Evolutionary conservation across 306 rosid genomes (phyloP).

Genomic region (Rosa rugosa): DNA sequence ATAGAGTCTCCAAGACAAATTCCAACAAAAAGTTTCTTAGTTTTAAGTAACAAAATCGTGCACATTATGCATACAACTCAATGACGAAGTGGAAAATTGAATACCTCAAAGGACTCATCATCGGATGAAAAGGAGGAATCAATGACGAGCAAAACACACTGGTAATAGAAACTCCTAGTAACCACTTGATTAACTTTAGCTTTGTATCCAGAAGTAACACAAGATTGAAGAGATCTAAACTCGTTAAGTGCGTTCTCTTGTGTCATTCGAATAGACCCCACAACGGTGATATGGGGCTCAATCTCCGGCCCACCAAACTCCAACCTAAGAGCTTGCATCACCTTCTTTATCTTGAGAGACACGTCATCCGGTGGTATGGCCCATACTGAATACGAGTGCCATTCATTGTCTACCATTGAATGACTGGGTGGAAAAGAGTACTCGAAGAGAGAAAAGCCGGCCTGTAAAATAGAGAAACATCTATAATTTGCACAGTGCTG

Average conservation of each 20-base stretch:
- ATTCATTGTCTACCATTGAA: constrained; percentile 1
- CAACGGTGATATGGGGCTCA: constrained; percentile 74
- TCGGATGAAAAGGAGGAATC: background rate
- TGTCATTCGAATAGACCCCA: constrained; percentile 57
- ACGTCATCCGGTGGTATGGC: constrained; percentile 76
- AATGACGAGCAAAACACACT: background rate
- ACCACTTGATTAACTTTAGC: constrained; percentile 47
- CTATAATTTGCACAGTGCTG: background rate
- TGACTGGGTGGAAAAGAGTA: background rate
- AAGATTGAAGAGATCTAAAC: constrained; percentile 45
- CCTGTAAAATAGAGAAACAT: background rate
- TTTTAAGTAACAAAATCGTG: no score
- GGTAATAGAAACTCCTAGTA: background rate
- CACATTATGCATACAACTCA: no score
- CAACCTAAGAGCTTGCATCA: constrained; percentile 16
- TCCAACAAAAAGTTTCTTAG: no score
- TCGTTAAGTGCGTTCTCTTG: constrained; percentile 51
- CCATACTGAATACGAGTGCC: constrained; percentile 67
- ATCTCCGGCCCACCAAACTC: constrained; percentile 74
- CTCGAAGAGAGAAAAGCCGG: background rate
- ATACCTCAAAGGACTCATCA: background rate
- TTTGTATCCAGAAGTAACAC: constrained; percentile 35
- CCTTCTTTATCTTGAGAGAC: constrained; percentile 28
- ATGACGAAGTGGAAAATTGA: background rate
- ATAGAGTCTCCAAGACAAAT: no score